These are phyloP conservation scores for Termitomyces heimii DNA, from an alignment of 768 basidiomycete species.

Conservation along the genomic window DNA sequence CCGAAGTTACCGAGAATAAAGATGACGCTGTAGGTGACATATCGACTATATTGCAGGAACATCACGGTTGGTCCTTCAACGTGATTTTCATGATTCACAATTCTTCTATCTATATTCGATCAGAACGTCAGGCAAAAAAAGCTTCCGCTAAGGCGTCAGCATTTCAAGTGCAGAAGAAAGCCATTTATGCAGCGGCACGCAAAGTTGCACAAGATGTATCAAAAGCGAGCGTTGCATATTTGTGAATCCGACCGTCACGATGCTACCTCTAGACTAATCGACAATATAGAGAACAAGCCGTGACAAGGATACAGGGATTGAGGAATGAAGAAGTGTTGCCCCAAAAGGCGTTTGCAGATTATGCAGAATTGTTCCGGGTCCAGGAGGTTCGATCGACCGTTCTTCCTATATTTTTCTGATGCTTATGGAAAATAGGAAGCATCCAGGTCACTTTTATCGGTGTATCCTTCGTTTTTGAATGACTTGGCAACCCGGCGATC, in stretches of 20 bases:
- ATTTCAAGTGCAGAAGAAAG: constrained; percentile 26
- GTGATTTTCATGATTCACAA: background rate
- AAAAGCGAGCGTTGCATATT: constrained; percentile 19
- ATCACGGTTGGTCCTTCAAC: constrained; percentile 10
- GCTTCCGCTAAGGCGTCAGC: constrained; percentile 16
- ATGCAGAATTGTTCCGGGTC: constrained; percentile 15
- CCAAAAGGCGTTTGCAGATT: constrained; percentile 21
- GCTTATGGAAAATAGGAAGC: constrained; percentile 14
- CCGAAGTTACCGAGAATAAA: constrained; percentile 13
- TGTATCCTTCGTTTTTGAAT: constrained; percentile 23
- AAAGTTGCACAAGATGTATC: constrained; percentile 22
- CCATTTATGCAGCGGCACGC: constrained; percentile 27
- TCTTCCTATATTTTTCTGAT: background rate
- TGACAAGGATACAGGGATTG: constrained; percentile 19
- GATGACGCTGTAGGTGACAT: constrained; percentile 4
- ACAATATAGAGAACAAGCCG: constrained; percentile 23
- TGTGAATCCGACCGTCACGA: constrained; percentile 16
- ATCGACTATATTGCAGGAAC: constrained; percentile 7
- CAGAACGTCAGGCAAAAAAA: constrained; percentile 26
- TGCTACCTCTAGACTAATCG: background rate
- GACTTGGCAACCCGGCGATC: constrained; percentile 29
- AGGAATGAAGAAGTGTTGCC: constrained; percentile 21
- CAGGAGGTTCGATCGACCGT: constrained; percentile 18
- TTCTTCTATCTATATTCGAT: background rate
- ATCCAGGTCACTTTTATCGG: constrained; percentile 15